Evolutionary conservation across 1,284 basidiomycete species (phyloP).

Genomic region (Coriolopsis trogii): DNA sequence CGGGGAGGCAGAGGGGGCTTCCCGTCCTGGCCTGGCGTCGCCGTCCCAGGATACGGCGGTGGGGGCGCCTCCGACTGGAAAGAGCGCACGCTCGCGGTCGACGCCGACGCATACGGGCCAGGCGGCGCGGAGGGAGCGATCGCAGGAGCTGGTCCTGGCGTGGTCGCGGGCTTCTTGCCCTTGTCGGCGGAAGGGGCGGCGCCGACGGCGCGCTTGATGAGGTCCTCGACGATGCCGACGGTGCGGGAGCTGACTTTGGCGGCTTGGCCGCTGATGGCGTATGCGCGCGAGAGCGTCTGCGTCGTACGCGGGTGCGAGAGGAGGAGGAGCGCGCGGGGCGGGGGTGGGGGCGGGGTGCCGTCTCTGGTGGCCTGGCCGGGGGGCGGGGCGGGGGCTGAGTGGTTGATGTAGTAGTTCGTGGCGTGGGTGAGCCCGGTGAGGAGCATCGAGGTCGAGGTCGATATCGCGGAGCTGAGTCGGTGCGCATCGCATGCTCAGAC

Average conservation of each 20-base stretch:
- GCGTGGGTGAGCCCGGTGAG: conserved; percentile 64
- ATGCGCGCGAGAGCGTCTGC: conserved; percentile 59
- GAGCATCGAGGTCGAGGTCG: conserved; percentile 66
- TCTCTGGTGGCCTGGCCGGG: conserved; percentile 31
- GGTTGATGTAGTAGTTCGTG: conserved; percentile 63
- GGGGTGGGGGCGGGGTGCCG: conserved; percentile 34
- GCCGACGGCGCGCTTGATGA: conserved; percentile 55
- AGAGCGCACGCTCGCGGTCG: background rate
- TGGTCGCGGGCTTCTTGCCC: conserved; percentile 4
- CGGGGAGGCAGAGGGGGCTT: conserved; percentile 29
- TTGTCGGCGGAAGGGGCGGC: conserved; percentile 25
- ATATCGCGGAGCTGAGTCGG: conserved; percentile 61
- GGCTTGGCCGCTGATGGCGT: conserved; percentile 66
- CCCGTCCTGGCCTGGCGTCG: conserved; percentile 7
- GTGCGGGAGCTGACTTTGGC: conserved; percentile 70
- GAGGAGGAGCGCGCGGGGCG: conserved; percentile 60
- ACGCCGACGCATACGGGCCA: background rate
- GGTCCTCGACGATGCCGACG: conserved; percentile 59
- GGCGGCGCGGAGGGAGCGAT: background rate
- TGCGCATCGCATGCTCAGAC: background rate
- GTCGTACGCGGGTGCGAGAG: conserved; percentile 63
- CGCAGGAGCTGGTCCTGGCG: background rate
- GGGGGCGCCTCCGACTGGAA: conserved; percentile 5
- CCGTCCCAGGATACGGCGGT: conserved; percentile 7
- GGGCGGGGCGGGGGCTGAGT: conserved; percentile 49